Base-by-base conservation (phyloP, 2,329 filamentous ascomycete genomes). In the Colletotrichum horii region DNA sequence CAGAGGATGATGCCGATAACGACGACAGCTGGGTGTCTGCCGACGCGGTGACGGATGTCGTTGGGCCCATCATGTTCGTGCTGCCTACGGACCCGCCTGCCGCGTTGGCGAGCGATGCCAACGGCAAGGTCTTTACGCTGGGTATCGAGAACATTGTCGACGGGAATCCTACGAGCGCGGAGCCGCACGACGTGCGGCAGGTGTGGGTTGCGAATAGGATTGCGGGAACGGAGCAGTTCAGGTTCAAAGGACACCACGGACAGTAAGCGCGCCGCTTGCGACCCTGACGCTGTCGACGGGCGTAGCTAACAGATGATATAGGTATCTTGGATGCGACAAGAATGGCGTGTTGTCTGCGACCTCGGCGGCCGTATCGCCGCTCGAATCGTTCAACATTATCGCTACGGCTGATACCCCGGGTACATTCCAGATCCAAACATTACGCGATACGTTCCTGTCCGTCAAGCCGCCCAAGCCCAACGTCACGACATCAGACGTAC, bases 1-100 rank as follows among this genome's bases (percentile, higher is more conserved):
- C 71, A 60, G 81, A 78, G 19, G 84, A 86, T 8, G 83, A 85
- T 28, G 81, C 83, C 34, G 86, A 89, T 64, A 89, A 92, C 76
- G 96, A 98, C 82, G 95, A 98, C 84, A 95, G 91, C 83, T 99
- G 97, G 97, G 96, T 98, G 6, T 94, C 93, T 6, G 96, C 96
- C 79, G 96, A 98, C 77, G 87, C 87, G 4, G 85, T 92, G 14
- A 88, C 87, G 74, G 96, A 98, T 82, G 90, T 98, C 55, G 88
- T 92, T 4, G 97, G 96, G 0, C 96, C 97, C 1, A 87, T 98
- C 67, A 89, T 98, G 80, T 88, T 98, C 70, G 94, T 98, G 2
- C 87, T 98, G 7, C 94, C 96, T 3, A 95, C 94, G 3, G 91
- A 93, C 12, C 91, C 91, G 2, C 91, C 93, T 1, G 92, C 93